Evolutionary conservation across 345 rosid genomes (phyloP).

Genomic region (Arabis alpina): DNA sequence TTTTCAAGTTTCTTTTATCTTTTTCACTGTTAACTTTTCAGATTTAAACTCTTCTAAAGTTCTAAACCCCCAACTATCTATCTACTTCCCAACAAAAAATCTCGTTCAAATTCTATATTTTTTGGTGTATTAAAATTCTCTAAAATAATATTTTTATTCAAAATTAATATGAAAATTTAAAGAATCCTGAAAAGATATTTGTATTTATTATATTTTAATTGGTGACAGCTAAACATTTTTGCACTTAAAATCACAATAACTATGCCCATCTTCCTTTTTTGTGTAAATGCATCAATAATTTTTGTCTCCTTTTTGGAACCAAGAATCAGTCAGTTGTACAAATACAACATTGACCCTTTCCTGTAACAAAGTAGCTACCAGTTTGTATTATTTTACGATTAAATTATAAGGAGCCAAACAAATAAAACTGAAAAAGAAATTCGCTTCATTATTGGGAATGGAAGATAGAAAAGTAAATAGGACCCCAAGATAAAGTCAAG

Average conservation of each 20-base stretch:
- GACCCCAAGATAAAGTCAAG: slow-evolving; percentile 40
- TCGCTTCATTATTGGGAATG: slow-evolving; percentile 16
- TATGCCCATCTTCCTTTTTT: slow-evolving; percentile 30
- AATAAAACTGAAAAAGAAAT: slow-evolving; percentile 10
- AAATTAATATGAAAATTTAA: neutral
- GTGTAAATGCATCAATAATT: slow-evolving; percentile 41
- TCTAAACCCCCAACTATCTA: neutral
- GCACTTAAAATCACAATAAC: slow-evolving; percentile 35
- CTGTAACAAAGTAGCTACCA: slow-evolving; percentile 25
- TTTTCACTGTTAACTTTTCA: slow-evolving; percentile 14
- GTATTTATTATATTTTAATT: slow-evolving; percentile 11
- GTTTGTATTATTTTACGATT: slow-evolving; percentile 16
- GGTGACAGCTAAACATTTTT: slow-evolving; percentile 37
- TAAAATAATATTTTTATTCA: neutral
- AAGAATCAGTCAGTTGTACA: slow-evolving; percentile 35
- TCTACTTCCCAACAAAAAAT: neutral
- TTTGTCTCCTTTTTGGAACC: slow-evolving; percentile 32
- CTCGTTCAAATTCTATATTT: neutral
- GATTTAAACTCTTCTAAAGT: neutral
- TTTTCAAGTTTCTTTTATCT: slow-evolving; percentile 15
- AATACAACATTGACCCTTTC: slow-evolving; percentile 10
- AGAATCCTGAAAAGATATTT: neutral
- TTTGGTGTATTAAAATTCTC: neutral
- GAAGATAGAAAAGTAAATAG: slow-evolving; percentile 26
- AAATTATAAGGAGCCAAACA: slow-evolving; percentile 26